Evolutionary conservation across 148 eudicot species (phyloP).

Genomic region (Agrostemma githago): DNA sequence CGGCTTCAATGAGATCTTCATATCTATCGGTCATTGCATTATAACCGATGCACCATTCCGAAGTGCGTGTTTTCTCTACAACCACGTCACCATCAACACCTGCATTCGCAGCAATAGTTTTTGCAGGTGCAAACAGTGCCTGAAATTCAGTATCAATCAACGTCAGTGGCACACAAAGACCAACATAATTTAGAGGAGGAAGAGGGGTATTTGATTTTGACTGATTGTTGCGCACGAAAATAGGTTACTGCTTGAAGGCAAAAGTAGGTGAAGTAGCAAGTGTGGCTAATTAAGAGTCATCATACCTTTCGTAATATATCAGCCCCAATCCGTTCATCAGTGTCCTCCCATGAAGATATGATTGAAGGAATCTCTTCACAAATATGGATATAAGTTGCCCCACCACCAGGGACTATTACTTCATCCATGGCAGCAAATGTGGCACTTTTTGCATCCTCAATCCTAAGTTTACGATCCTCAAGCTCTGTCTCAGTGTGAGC

Average conservation of each 20-base stretch:
- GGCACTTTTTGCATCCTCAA: slow-evolving; percentile 93
- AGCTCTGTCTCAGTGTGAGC: slow-evolving; percentile 87
- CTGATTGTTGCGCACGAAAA: too few relatives aligned
- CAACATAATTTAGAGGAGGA: background rate
- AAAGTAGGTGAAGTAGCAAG: background rate
- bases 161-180: background rate
- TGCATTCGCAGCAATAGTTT: slow-evolving; percentile 71
- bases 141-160: slow-evolving; percentile 34
- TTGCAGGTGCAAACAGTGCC: slow-evolving; percentile 93
- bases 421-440: slow-evolving; percentile 89
- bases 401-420: slow-evolving; percentile 97
- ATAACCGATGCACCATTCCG: slow-evolving; percentile 65
- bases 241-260: too few relatives aligned
- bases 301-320: slow-evolving; percentile 68
- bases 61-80: slow-evolving; percentile 53
- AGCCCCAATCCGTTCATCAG: slow-evolving; percentile 85
- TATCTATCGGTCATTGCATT: slow-evolving; percentile 70
- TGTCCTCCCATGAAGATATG: slow-evolving; percentile 43
- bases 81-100: slow-evolving; percentile 83
- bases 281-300: background rate
- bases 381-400: slow-evolving; percentile 81
- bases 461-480: slow-evolving; percentile 84
- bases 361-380: slow-evolving; percentile 61
- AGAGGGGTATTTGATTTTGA: background rate
- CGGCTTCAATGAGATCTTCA: slow-evolving; percentile 77